Conservation (phyloP, 2,329 filamentous ascomycete genomes). For the Penicillium aurantiogriseum region DNA sequence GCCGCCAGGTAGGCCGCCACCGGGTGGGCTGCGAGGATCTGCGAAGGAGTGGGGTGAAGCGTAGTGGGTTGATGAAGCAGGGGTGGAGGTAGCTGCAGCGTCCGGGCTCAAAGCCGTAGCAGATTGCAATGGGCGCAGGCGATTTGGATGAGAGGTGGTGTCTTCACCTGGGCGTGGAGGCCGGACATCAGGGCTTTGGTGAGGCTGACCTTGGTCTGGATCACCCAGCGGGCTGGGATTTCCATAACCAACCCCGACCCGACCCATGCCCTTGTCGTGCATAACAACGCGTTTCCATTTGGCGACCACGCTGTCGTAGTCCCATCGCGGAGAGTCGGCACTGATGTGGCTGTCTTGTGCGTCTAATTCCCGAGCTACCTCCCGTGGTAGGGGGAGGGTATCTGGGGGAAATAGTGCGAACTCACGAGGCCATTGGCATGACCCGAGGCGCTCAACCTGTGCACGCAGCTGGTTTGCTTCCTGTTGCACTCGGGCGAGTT, state of each 20-base stretch:
- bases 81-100: conserved; percentile 25
- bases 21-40: conserved; percentile 24
- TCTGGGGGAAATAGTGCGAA: conserved; percentile 50
- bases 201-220: conserved; percentile 12
- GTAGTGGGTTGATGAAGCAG: conserved; percentile 30
- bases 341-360: conserved; percentile 36
- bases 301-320: conserved; percentile 48
- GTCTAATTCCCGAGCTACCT: conserved; percentile 40
- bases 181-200: conserved; percentile 17
- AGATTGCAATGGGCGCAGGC: conserved; percentile 23
- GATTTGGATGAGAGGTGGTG: conserved; percentile 23
- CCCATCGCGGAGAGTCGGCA: conserved; percentile 43
- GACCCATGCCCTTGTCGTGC: conserved; percentile 46
- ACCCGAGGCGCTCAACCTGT: conserved; percentile 47
- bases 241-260: conserved; percentile 33
- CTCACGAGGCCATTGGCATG: conserved; percentile 50
- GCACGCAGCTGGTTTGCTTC: conserved; percentile 50
- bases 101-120: conserved; percentile 28
- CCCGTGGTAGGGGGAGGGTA: conserved; percentile 40
- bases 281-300: conserved; percentile 51
- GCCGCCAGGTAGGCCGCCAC: conserved; percentile 11
- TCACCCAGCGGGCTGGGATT: conserved; percentile 15
- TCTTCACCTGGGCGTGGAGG: conserved; percentile 25
- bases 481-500: conserved; percentile 46
- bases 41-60: conserved; percentile 32